Conservation (phyloP, 1,284 basidiomycete genomes). For the Boletellus deceptivus region DNA sequence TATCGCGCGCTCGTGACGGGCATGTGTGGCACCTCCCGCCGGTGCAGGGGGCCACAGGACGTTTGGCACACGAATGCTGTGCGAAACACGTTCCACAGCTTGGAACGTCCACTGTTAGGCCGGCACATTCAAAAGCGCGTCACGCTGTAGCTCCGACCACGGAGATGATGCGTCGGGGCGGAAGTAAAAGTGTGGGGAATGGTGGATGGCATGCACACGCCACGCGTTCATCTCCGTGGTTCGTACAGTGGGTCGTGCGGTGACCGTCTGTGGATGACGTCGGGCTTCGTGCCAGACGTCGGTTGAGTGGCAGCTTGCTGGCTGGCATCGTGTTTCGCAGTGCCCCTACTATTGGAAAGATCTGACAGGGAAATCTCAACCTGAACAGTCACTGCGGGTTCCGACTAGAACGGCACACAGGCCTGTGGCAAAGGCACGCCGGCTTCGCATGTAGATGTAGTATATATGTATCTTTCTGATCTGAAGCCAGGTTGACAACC, state of each 20-base stretch:
- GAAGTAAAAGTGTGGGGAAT: constrained; percentile 12
- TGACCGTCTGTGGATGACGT: too few relatives aligned
- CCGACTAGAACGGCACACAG: constrained; percentile 6
- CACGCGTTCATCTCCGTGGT: constrained; percentile 1
- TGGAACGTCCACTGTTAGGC: constrained; percentile 3
- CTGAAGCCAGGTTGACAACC: too few relatives aligned
- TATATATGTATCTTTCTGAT: too few relatives aligned
- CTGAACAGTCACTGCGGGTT: background rate
- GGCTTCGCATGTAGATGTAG: background rate
- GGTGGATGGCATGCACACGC: constrained; percentile 2
- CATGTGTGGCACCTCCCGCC: background rate
- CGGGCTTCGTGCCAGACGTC: too few relatives aligned
- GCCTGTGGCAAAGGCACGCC: constrained; percentile 17
- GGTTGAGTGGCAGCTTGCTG: background rate
- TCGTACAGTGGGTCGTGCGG: background rate
- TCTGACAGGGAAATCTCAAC: constrained; percentile 5
- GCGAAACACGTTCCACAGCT: constrained; percentile 2
- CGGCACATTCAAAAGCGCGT: constrained; percentile 4
- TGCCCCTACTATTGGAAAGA: constrained; percentile 9
- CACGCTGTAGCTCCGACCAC: constrained; percentile 1
- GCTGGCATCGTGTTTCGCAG: constrained; percentile 1
- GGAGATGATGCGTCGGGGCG: constrained; percentile 2
- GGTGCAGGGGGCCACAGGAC: background rate
- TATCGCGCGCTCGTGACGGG: background rate
- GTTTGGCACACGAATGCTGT: constrained; percentile 2